A percentile compares a stretch with the other conserved stretches of the same genome.
phyloP scores from a whole-genome alignment of 2,329 filamentous ascomycete species.

The Neofusicoccum sp. region DNA sequence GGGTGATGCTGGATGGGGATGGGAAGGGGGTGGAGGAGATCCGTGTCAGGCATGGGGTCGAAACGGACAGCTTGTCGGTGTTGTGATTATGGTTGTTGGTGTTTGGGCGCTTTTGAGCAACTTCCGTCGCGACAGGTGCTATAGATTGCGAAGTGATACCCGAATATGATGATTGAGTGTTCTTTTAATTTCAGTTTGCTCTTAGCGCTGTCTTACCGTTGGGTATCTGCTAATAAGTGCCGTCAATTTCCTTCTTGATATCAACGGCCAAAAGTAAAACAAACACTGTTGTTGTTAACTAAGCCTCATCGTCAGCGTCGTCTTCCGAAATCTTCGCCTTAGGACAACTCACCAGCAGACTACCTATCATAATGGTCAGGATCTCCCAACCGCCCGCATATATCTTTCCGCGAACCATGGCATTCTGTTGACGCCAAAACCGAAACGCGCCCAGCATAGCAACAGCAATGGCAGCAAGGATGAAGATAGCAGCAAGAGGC shows the following conservation, averaged over 20 bases:
- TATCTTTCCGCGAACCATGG: conserved; percentile 57
- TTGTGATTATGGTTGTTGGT: no score
- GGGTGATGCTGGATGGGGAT: no score
- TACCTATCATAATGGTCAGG: conserved; percentile 45
- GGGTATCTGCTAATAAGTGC: background rate
- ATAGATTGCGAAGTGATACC: no score
- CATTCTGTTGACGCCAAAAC: conserved; percentile 61
- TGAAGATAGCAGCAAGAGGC: conserved; percentile 55
- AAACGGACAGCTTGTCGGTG: no score
- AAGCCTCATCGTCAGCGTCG: background rate
- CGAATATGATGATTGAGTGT: no score
- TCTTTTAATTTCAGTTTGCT: no score
- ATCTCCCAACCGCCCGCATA: conserved; percentile 61
- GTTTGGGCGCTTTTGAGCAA: no score
- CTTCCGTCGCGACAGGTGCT: no score
- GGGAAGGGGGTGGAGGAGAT: no score
- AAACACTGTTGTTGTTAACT: conserved; percentile 4
- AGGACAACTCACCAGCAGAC: conserved; percentile 49
- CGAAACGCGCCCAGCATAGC: conserved; percentile 56
- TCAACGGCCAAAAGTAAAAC: background rate
- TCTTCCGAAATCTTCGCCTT: background rate
- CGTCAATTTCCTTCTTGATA: conserved; percentile 4
- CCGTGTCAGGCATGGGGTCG: no score
- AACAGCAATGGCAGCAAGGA: conserved; percentile 49
- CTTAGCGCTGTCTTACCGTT: background rate